Conservation (phyloP, 768 basidiomycete species). For the Butyriboletus loyo region DNA sequence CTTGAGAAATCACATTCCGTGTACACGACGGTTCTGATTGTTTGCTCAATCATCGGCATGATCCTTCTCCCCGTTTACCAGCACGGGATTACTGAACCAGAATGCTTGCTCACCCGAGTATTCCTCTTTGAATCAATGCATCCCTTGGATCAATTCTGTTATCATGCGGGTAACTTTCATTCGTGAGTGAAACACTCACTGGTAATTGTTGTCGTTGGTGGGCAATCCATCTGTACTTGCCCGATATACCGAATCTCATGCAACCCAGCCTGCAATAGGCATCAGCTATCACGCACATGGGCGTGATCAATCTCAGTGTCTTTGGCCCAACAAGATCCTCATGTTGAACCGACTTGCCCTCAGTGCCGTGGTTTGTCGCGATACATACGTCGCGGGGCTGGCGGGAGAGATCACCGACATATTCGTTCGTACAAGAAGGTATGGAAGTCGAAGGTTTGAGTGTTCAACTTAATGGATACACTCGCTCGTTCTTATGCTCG, state of each 20-base stretch:
- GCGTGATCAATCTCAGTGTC: conserved; percentile 4
- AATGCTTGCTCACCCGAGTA: no score
- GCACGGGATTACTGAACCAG: no score
- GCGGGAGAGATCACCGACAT: conserved; percentile 27
- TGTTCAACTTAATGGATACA: background rate
- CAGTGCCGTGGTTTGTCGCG: conserved; percentile 47
- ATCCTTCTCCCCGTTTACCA: no score
- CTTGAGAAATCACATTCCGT: no score
- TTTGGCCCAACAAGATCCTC: conserved; percentile 30
- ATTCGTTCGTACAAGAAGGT: background rate
- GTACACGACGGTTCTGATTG: no score
- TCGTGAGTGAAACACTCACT: background rate
- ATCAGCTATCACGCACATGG: background rate
- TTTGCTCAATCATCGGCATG: no score
- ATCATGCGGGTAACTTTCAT: no score
- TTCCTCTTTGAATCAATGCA: no score
- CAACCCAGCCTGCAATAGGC: background rate
- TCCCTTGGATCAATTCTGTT: no score
- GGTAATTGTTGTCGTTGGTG: no score
- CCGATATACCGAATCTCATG: background rate
- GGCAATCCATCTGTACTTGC: background rate
- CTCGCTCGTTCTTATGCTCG: background rate
- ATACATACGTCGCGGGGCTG: conserved; percentile 47
- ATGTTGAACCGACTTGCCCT: conserved; percentile 40
- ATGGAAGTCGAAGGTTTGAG: background rate